These are phyloP conservation scores for Xerocomus minutiporus DNA, from an alignment of 1,284 basidiomycete species.

Conservation along the genomic window DNA sequence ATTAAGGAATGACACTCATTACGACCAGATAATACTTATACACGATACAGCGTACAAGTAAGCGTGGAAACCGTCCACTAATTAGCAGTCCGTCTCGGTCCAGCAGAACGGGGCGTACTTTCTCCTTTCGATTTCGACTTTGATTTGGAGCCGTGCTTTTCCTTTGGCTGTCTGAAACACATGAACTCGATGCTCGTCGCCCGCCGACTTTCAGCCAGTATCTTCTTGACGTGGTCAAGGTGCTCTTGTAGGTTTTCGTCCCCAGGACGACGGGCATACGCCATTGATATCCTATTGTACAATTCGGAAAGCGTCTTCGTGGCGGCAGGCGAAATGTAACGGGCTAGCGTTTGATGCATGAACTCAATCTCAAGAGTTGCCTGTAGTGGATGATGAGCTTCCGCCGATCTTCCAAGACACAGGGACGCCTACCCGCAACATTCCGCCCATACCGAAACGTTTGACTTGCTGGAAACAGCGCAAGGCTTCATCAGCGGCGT, in stretches of 20 bases:
- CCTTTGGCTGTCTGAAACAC: slow-evolving; percentile 76
- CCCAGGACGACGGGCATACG: slow-evolving; percentile 75
- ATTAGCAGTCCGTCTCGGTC: slow-evolving; percentile 18
- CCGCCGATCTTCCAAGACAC: neutral
- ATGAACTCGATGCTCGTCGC: slow-evolving; percentile 94
- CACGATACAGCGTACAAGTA: neutral
- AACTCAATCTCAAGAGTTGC: slow-evolving; percentile 99
- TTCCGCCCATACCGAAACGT: slow-evolving; percentile 95
- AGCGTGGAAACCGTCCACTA: neutral
- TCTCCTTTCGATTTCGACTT: slow-evolving; percentile 24
- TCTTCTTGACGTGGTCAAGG: slow-evolving; percentile 88
- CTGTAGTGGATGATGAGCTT: slow-evolving; percentile 37
- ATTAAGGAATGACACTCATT: neutral
- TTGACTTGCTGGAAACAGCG: slow-evolving; percentile 82
- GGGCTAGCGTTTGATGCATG: slow-evolving; percentile 90
- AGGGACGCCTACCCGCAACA: slow-evolving; percentile 74
- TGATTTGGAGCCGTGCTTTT: slow-evolving; percentile 23
- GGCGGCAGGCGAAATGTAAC: slow-evolving; percentile 79
- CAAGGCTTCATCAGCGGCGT: slow-evolving; percentile 78
- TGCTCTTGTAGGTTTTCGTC: slow-evolving; percentile 84
- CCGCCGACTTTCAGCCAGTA: slow-evolving; percentile 79
- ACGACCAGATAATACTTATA: neutral
- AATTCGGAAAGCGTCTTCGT: slow-evolving; percentile 83
- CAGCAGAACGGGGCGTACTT: slow-evolving; percentile 16
- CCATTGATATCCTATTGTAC: slow-evolving; percentile 91